Base-by-base conservation (phyloP, 208 protist species). In the Trypanosoma boissoni region DNA sequence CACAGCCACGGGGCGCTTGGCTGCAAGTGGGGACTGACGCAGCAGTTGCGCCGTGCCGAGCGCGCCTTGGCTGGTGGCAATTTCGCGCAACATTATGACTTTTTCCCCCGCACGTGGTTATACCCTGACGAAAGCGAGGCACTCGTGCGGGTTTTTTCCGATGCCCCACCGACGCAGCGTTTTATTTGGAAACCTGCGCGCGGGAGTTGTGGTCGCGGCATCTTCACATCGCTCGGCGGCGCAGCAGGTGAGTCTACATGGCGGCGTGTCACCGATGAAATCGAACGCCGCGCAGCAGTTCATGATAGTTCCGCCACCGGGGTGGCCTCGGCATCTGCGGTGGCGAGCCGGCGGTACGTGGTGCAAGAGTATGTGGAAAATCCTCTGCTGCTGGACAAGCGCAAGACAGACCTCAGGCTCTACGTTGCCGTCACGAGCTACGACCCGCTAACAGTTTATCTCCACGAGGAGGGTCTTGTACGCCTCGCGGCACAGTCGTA, bases 381-480 rank as follows among this genome's bases (percentile, higher is more conserved):
- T 49, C 97, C 97, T 14, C 77, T 96, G 34, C 73, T 98, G 8
- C 77, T 98, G 14, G 73, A 97, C 36, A 91, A 88, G 1, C 79
- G 86, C 7, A 98, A 98, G 67, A 98, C 97, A 65, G 97, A 98
- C 58, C 72, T 98, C 41, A 81, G 97, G 0, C 74, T 98, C 6
- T 98, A 98, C 63, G 95, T 98, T 5, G 58, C 86, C 9, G 88
- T 98, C 36, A 90, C 92, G 4, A 91, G 78, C 9, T 90, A 92
- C 57, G 78, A 97, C 58, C 90, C 94, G 3, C 66, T 98, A 16
- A 68, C 69, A 12, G 60, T 98, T 16, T 97, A 96, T 56, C 61
- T 91, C 32, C 88, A 95, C 74, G 78, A 95, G 5, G 94, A 98
- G 39, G 97, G 97, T 8, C 72, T 99, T 9, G 96, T 97, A 23